Evolutionary conservation across 2,329 filamentous ascomycete species (phyloP), one percentile per base, ranked within the genome.

Genomic region (Harringtonia aguacate): DNA sequence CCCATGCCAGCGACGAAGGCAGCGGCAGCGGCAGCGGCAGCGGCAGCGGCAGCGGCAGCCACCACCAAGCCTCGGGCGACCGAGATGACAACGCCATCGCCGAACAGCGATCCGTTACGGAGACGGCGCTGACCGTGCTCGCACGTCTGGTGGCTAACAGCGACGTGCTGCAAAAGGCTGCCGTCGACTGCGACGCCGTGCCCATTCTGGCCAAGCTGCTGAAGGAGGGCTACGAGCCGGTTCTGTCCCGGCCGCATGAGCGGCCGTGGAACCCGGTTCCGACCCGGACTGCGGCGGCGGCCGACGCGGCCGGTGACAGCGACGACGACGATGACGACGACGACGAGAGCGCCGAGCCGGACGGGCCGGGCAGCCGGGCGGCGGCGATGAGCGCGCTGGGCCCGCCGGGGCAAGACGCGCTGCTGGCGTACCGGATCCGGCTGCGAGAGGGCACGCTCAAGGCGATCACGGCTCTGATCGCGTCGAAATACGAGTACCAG

Each of bases 401-500:
- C 8, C 64, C 70, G 12, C 62, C 66, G n/a, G 81, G 83, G 4
- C 71, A 80, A 46, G 69, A 79, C 22, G 70, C 76, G 2, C 60
- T 62, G 54, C 73, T 70, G 56, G 77, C 61, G 51, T 86, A 94
- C 60, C 78, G 81, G 21, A 80, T 89, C 61, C 81, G 73, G 52
- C 75, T 88, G 51, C 78, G 92, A 43, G 84, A 90, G 60, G 81
- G 77, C 40, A 76, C 81, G 2, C 65, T 97, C 17, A 81, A 81
- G 55, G 88, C 87, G 2, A 67, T 97, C 45, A 85, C 85, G n/a
- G 83, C 87, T 3, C 68, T 97, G 41, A 79, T 85, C 2, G 78
- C 85, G 3, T 82, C 83, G 53, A 87, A 88, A 55, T 88, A 97
- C 53, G 78, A 84, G 21, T 86, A 90, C 56, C 75, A 89, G 36